Evolutionary conservation across 164 flowering plant species (phyloP).

Genomic region (Stephania yunnanensis): DNA sequence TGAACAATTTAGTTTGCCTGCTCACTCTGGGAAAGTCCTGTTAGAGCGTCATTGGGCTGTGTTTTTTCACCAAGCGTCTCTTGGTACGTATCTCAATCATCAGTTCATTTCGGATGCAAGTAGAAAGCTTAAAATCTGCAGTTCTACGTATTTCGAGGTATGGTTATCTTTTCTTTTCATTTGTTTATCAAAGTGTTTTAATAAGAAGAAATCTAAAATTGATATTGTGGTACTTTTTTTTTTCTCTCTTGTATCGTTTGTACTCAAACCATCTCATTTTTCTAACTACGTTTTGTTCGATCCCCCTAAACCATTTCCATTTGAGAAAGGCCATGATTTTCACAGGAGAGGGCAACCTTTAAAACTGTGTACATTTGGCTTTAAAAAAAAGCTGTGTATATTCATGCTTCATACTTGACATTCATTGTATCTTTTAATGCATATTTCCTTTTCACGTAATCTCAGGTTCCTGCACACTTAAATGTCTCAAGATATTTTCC

Average conservation of each 20-base stretch:
- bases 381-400: not conserved
- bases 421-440: not conserved
- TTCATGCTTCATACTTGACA: not conserved
- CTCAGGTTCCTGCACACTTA: not conserved
- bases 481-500: not conserved
- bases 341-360: not conserved
- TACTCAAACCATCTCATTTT: not conserved
- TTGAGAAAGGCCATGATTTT: not conserved
- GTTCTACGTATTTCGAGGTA: slow-evolving; percentile 40
- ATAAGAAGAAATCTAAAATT: not conserved
- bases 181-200: not conserved
- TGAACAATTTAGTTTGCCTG: slow-evolving; percentile 30
- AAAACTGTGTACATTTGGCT: not conserved
- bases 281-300: not conserved
- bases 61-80: slow-evolving; percentile 92
- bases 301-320: not conserved
- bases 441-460: not conserved
- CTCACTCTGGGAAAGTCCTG: slow-evolving; percentile 33
- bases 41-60: slow-evolving; percentile 74
- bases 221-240: too few species aligned
- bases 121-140: slow-evolving; percentile 23
- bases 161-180: not conserved
- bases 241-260: too few species aligned
- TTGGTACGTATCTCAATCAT: slow-evolving; percentile 58
- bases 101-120: slow-evolving; percentile 36